Evolutionary conservation across 2,329 filamentous ascomycete genomes (phyloP).

Genomic region (Rutstroemia sp.): DNA sequence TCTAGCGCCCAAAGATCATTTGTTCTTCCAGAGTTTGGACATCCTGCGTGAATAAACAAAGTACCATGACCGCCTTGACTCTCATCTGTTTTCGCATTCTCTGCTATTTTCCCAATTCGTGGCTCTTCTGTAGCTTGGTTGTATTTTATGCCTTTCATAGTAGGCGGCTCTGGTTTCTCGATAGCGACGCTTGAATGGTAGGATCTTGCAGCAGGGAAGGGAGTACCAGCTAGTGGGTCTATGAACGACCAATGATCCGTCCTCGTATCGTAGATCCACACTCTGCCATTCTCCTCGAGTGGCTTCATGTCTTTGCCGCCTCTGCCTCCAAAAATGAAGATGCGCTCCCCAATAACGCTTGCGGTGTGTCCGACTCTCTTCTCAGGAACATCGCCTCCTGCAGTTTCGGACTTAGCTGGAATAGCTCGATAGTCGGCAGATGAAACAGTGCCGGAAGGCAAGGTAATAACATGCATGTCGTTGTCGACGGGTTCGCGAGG

Average conservation of each 20-base stretch:
- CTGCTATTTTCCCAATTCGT: slow-evolving; percentile 49
- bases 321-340: slow-evolving; percentile 78
- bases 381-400: slow-evolving; percentile 45
- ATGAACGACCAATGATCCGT: slow-evolving; percentile 58
- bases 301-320: slow-evolving; percentile 61
- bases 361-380: slow-evolving; percentile 69
- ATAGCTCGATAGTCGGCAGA: slow-evolving; percentile 51
- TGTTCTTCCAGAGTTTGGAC: slow-evolving; percentile 51
- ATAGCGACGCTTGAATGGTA: slow-evolving; percentile 58
- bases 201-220: slow-evolving; percentile 58
- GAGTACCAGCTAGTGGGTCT: slow-evolving; percentile 43
- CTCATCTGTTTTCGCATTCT: slow-evolving; percentile 47
- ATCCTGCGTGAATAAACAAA: slow-evolving; percentile 72
- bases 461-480: slow-evolving; percentile 57
- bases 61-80: slow-evolving; percentile 59
- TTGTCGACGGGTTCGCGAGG: slow-evolving; percentile 65
- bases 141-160: slow-evolving; percentile 20
- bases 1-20: slow-evolving; percentile 75
- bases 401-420: slow-evolving; percentile 38
- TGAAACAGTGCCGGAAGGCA: slow-evolving; percentile 49
- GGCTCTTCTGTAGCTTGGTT: slow-evolving; percentile 40
- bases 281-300: slow-evolving; percentile 63
- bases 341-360: slow-evolving; percentile 56
- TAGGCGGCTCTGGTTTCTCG: slow-evolving; percentile 38
- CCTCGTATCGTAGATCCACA: slow-evolving; percentile 70